Evolutionary conservation across 1,284 basidiomycete genomes (phyloP), one percentile per base, ranked within the genome.

Genomic region (Fomitiporia mediterranea): DNA sequence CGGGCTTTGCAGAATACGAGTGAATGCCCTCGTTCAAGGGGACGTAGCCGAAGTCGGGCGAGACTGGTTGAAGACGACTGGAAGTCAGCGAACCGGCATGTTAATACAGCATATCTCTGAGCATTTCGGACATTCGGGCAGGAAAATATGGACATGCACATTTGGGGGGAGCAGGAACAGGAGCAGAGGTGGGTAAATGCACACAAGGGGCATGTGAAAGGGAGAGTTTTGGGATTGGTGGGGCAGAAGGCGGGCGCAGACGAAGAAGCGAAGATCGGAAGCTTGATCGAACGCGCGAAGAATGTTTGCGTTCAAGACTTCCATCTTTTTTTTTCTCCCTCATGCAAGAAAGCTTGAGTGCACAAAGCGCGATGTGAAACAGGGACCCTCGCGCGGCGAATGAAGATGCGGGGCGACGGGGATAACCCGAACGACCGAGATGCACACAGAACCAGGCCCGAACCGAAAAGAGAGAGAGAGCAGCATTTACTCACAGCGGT

Each of bases 21-120:
- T 27, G 78, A 63, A 86, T 70, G 65, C 86, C 83, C 67, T 86
- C 85, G 71, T 82, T 84, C 82, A 87, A 81, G 66, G 77, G 75
- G 66, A 88, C 84, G 74, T 81, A 88, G 63, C 84, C 85, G 74
- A 87, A 88, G 75, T 89, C 86, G 72, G 87, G 86, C 68, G 87
- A 86, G 80, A 86, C 86, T 86, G 73, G 64, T 70, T 69, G 61
- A 62, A 61, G 39, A 64, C 65, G 60, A 65, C 68, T 70, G 72
- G 64, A 71, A 65, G 71, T 79, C 72, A 79, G 77, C 72, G 73
- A 72, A 74, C 61, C 65, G 63, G 60, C 64, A 66, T 62, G 65
- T 59, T 39, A 51, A 48, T 50, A 48, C 47, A 48, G 53, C 60
- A 56, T 28, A 46, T 9, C 44, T 40, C 39, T 40, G 39, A 40